Conservation (phyloP, 176 grass and related monocot genomes). For the Echinochloa phyllopogon region DNA sequence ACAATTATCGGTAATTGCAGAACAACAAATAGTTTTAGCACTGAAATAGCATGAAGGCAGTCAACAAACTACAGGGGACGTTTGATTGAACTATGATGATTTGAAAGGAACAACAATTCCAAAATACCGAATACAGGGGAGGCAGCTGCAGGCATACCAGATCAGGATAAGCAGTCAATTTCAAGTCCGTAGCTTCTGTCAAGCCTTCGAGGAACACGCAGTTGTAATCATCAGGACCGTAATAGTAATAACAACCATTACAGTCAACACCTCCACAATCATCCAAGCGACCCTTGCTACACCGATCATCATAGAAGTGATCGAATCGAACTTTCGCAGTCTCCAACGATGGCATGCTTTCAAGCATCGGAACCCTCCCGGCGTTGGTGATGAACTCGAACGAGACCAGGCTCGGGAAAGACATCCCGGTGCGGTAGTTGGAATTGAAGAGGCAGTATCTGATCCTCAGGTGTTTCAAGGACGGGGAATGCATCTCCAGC, state of each 20-base stretch:
- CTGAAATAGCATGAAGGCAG: not conserved
- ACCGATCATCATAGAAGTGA: not conserved
- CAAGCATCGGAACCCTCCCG: not conserved
- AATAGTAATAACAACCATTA: not conserved
- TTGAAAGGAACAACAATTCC: not conserved
- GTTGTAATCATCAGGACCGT: not conserved
- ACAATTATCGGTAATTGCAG: not conserved
- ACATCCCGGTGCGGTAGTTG: not conserved
- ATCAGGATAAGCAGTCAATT: not conserved
- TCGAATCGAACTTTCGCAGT: not conserved
- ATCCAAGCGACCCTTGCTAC: not conserved
- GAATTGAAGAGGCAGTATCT: not conserved
- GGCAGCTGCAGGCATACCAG: not conserved
- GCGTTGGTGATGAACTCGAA: not conserved
- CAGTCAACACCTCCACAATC: not conserved
- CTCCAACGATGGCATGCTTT: not conserved
- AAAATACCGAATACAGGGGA: not conserved
- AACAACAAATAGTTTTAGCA: not conserved
- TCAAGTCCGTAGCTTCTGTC: not conserved
- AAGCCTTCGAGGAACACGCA: slow-evolving; percentile 9
- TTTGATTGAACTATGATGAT: not conserved
- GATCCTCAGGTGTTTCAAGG: not conserved
- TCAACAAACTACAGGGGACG: not conserved
- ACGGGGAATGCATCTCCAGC: not conserved
- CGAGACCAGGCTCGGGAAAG: not conserved